These are phyloP conservation scores for Chalaropsis ovoidea DNA, from an alignment of 2,329 filamentous ascomycete species.

Conservation along the genomic window DNA sequence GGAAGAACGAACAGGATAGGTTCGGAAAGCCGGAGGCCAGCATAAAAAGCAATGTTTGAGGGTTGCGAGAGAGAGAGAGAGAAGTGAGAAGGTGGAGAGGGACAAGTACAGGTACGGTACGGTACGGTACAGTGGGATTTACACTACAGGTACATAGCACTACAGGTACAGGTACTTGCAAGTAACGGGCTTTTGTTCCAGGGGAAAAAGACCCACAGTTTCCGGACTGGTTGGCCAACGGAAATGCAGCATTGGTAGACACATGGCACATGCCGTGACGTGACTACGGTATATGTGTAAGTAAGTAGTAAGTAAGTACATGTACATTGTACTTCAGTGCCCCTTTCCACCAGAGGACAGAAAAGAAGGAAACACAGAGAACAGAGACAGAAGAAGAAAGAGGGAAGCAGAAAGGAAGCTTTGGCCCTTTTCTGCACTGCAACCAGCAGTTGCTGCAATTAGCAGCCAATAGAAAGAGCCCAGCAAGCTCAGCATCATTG, in stretches of 20 bases:
- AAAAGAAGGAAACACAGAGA: background rate
- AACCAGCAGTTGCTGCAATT: background rate
- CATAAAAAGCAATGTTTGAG: background rate
- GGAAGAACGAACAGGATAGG: background rate
- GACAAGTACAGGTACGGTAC: background rate
- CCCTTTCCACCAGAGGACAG: background rate
- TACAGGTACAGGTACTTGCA: too few species aligned
- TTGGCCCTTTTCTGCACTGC: slow-evolving; percentile 3
- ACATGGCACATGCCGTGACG: background rate
- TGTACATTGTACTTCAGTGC: background rate
- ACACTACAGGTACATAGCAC: too few species aligned
- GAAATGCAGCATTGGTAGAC: background rate
- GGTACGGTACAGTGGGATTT: too few species aligned
- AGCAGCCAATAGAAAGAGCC: background rate
- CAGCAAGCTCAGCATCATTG: background rate
- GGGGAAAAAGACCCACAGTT: background rate
- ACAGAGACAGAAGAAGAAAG: background rate
- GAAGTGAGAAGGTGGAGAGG: background rate
- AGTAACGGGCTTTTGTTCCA: background rate
- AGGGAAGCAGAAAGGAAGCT: slow-evolving; percentile 5
- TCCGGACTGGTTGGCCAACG: background rate
- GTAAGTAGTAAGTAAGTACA: background rate
- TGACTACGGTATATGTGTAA: background rate
- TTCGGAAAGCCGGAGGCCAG: background rate
- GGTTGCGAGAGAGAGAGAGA: too few species aligned